Percentiles rank a stretch among this genome's conserved stretches.
phyloP scores from a whole-genome alignment of 164 flowering plant genomes.

The Chimonanthus salicifolius region DNA sequence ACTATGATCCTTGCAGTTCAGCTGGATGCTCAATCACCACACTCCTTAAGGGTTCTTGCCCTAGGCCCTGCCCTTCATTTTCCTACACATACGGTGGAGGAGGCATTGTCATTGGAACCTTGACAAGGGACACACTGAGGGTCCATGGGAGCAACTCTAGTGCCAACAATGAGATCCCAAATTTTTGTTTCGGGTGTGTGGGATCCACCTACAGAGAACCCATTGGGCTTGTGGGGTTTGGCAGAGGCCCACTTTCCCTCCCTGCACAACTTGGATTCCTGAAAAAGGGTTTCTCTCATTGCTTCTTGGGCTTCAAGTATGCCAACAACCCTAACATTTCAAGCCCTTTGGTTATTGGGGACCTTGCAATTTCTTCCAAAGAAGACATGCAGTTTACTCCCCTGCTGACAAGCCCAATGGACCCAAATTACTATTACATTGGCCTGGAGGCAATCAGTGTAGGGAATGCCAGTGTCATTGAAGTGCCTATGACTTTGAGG shows the following conservation, averaged over 20 bases:
- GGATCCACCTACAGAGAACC: conserved; percentile 63
- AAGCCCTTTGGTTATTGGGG: conserved; percentile 61
- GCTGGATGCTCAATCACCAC: conserved; percentile 57
- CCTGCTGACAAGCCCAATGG: conserved; percentile 48
- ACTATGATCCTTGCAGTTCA: conserved; percentile 47
- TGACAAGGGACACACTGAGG: conserved; percentile 48
- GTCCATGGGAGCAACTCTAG: conserved; percentile 32
- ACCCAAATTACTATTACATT: conserved; percentile 56
- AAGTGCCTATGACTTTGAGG: conserved; percentile 38
- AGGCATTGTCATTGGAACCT: conserved; percentile 40
- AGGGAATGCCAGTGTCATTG: conserved; percentile 22
- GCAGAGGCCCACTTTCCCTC: conserved; percentile 56
- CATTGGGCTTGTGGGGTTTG: conserved; percentile 72
- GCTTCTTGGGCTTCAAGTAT: conserved; percentile 65
- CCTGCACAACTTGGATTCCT: conserved; percentile 72
- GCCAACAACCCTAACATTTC: conserved; percentile 64
- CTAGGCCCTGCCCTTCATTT: conserved; percentile 71
- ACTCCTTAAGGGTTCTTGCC: conserved; percentile 40
- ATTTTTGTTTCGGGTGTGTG: conserved; percentile 64
- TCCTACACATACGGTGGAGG: conserved; percentile 70
- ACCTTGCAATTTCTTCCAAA: conserved; percentile 44
- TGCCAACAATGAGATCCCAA: conserved; percentile 30
- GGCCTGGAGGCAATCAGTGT: conserved; percentile 50
- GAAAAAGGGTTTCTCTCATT: conserved; percentile 70
- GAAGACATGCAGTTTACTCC: conserved; percentile 55